Evolutionary conservation across 1,139 yeast species (phyloP), one percentile per base, ranked within the genome.

Genomic region (Diutina catenulata): DNA sequence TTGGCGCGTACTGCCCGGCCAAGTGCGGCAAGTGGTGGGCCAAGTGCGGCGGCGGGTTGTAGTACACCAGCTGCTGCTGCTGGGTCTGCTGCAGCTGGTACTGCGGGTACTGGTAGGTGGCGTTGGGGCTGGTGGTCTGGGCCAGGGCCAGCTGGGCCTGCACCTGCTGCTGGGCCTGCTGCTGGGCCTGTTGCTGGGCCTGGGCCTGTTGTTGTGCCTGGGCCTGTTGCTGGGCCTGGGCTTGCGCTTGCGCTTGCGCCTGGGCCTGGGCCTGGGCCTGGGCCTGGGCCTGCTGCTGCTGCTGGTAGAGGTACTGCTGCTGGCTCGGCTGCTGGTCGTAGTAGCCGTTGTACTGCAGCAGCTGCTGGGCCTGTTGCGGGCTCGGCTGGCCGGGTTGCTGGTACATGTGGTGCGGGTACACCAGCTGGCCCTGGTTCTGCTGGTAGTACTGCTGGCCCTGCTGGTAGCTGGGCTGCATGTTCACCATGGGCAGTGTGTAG

Each of bases 401-500:
- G 11, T 51, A 50, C 18, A 46, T 42, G 20, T 31, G 35, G 15
- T 42, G 39, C 21, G 49, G 53, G 38, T 42, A 50, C 25, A 41
- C 42, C 25, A 43, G 45, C 31, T 46, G 50, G 23, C 42, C 44
- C 16, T 50, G 48, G 38, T 47, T 47, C 23, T 47, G 40, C 23
- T 46, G 43, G 31, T 42, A 44, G 33, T 50, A 54, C 37, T 48
- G 37, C 23, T 25, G 20, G 10, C 33, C 41, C 36, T 35, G 38
- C 19, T 38, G 37, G 31, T 41, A 44, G 26, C 48, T 39, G 5
- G 55, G 52, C 37, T 51, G 56, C 39, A 49, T 56, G 25, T 51
- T 44, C 15, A 51, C 47, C 48, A 51, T 43, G 11, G 55, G 52
- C 22, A 45, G 42, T 14, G 50, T 43, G 42, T 50, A 52, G 42